Base-by-base conservation (phyloP, 1,139 yeast genomes). In the Debaryomycetaceae sp. region DNA sequence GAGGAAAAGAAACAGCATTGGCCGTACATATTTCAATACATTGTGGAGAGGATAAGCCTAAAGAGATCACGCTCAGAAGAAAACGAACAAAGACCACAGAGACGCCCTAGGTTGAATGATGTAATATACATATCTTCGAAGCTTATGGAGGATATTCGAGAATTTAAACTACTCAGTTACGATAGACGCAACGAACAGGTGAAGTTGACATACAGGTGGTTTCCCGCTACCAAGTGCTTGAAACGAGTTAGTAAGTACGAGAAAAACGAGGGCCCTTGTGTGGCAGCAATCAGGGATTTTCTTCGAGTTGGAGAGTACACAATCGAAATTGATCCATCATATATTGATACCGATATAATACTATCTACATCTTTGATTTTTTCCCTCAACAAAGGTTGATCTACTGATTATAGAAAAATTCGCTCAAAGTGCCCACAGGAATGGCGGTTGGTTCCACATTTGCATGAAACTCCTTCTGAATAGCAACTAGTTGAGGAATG, bases 371-470 rank as follows among this genome's bases (percentile, higher is more conserved):
- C 48, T 24, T 33, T 48, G 22, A 45, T 46, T 41, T 42, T 43
- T 27, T 34, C 39, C 23, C 34, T 34, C 7, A 42, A 43, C 20
- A 33, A 24, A 23, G 44, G 31, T 34, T 20, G 34, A 20, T 35
- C 20, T 24, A 36, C 23, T 50, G 58, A 46, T 50, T 64, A 48
- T 58, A 65, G 38, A 46, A 53, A 44, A 74, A 73, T 33, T 66
- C 70, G 43, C 62, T 67, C 54, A 73, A 65, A 3, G 78, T 69
- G 13, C 66, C 63, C 17, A 65, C 62, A 4, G 66, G 57, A 41
- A 56, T 49, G 11, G 49, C 56, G 1, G 77, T 76, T 6, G 70
- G 69, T 30, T 66, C 66, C 6, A 68, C 72, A 34, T 59, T 49
- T 13, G 55, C 54, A 39, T 72, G 76, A 49, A 66, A 72, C 9